A percentile compares a stretch with the other conserved stretches of the same genome.
Evolutionary conservation across 768 basidiomycete species (phyloP).

Genomic region (Heimioporus sp.): DNA sequence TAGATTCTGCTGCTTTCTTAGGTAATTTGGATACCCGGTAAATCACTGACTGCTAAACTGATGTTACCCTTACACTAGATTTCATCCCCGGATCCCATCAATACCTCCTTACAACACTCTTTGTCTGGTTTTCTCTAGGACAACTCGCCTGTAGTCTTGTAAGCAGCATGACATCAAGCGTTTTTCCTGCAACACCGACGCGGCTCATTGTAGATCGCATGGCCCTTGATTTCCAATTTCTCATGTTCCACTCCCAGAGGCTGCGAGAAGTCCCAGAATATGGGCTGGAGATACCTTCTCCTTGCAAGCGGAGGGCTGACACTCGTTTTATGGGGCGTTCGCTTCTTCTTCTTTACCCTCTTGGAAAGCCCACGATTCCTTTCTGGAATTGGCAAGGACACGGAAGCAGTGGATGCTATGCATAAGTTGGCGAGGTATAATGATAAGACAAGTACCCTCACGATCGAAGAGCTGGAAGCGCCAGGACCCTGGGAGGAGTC

Average conservation of each 20-base stretch:
- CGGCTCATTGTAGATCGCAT: conserved; percentile 43
- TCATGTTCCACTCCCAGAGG: conserved; percentile 40
- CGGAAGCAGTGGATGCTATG: conserved; percentile 13
- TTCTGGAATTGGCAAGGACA: conserved; percentile 11
- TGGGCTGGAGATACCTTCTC: conserved; percentile 60
- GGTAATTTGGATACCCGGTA: conserved; percentile 24
- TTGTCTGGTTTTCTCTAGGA: conserved; percentile 59
- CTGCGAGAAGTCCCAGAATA: conserved; percentile 48
- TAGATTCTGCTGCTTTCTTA: conserved; percentile 51
- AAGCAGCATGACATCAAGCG: conserved; percentile 4
- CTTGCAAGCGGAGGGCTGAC: conserved; percentile 31
- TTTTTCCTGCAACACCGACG: background rate
- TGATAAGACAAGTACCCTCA: conserved; percentile 6
- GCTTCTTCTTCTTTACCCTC: conserved; percentile 17
- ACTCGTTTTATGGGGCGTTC: conserved; percentile 9
- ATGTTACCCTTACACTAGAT: conserved; percentile 31
- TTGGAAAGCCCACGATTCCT: conserved; percentile 16
- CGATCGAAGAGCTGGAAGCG: conserved; percentile 34
- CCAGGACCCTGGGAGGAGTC: conserved; percentile 24
- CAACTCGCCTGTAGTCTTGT: conserved; percentile 50
- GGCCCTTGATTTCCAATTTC: conserved; percentile 57
- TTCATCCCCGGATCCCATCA: conserved; percentile 54
- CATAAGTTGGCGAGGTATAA: conserved; percentile 16
- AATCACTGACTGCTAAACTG: no score
- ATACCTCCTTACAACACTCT: conserved; percentile 55